A percentile compares a stretch with the other conserved stretches of the same genome.
Evolutionary conservation across 225 moss, liverwort and hornwort genomes (phyloP).

Genomic region (Climacium dendroides): DNA sequence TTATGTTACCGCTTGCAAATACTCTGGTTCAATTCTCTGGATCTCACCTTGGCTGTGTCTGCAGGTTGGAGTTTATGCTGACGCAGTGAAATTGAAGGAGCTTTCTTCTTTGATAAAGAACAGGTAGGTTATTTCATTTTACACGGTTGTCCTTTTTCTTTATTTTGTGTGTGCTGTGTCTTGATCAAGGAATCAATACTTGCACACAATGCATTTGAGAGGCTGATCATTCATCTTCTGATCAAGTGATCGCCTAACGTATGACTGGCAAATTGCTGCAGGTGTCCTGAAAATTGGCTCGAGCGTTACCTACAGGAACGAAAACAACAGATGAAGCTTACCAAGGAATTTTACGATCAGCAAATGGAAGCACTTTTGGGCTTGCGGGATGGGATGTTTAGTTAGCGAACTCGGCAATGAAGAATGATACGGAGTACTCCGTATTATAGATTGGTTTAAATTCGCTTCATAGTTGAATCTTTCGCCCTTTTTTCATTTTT

Average conservation of each 20-base stretch:
- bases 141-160: not conserved
- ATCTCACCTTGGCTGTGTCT: not conserved
- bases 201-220: not conserved
- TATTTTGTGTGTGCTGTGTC: not conserved
- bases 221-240: not conserved
- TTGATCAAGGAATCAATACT: not conserved
- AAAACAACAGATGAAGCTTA: constrained; percentile 45
- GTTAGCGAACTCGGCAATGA: not conserved
- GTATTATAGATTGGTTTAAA: not conserved
- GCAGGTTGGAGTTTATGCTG: constrained; percentile 53
- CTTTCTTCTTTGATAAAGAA: constrained; percentile 44
- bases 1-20: not conserved
- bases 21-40: not conserved
- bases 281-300: constrained; percentile 21
- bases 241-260: not conserved
- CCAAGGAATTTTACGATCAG: constrained; percentile 52
- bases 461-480: not conserved
- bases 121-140: constrained; percentile 23
- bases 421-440: not conserved
- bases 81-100: constrained; percentile 53
- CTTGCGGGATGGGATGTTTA: constrained; percentile 27
- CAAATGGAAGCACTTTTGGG: constrained; percentile 46
- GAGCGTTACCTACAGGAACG: constrained; percentile 58
- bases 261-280: not conserved
- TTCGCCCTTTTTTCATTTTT: not conserved